Percentiles rank a stretch among this genome's conserved stretches.
Evolutionary conservation across 768 basidiomycete species (phyloP).

Genomic region (Clitopilus hobsonii): DNA sequence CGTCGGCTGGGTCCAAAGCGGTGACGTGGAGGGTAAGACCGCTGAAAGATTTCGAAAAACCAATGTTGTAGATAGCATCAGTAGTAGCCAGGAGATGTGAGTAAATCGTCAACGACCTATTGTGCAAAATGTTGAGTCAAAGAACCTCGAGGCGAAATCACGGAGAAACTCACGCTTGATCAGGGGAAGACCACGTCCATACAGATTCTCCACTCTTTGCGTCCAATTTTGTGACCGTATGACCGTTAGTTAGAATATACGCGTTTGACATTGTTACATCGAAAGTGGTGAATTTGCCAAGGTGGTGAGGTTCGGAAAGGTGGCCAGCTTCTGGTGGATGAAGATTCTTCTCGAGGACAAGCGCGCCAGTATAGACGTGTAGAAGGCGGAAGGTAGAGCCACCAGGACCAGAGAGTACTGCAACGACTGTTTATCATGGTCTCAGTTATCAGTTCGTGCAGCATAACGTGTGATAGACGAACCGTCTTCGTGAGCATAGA

Average conservation of each 20-base stretch:
- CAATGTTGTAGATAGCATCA: constrained; percentile 52
- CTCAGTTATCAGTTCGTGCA: no score
- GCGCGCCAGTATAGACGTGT: constrained; percentile 55
- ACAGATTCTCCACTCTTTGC: constrained; percentile 43
- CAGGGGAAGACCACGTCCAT: constrained; percentile 74
- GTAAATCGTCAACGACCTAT: constrained; percentile 66
- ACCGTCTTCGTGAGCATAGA: constrained; percentile 57
- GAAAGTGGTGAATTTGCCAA: constrained; percentile 51
- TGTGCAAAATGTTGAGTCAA: background rate
- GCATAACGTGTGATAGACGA: constrained; percentile 18
- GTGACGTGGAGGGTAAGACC: constrained; percentile 67
- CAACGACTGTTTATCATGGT: constrained; percentile 43
- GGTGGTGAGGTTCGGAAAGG: constrained; percentile 44
- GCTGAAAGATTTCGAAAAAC: constrained; percentile 42
- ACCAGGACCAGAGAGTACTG: constrained; percentile 71
- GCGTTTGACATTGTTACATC: constrained; percentile 28
- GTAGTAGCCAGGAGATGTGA: constrained; percentile 54
- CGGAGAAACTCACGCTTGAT: constrained; percentile 52
- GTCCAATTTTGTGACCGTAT: constrained; percentile 49
- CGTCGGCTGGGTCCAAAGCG: constrained; percentile 50
- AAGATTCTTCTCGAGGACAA: constrained; percentile 62
- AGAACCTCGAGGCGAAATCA: background rate
- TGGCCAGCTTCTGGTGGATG: constrained; percentile 40
- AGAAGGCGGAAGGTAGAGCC: constrained; percentile 68
- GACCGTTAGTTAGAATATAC: constrained; percentile 57